Evolutionary conservation across 163 green algal genomes (phyloP), one percentile per base, ranked within the genome.

Genomic region (Chlorella variabilis): DNA sequence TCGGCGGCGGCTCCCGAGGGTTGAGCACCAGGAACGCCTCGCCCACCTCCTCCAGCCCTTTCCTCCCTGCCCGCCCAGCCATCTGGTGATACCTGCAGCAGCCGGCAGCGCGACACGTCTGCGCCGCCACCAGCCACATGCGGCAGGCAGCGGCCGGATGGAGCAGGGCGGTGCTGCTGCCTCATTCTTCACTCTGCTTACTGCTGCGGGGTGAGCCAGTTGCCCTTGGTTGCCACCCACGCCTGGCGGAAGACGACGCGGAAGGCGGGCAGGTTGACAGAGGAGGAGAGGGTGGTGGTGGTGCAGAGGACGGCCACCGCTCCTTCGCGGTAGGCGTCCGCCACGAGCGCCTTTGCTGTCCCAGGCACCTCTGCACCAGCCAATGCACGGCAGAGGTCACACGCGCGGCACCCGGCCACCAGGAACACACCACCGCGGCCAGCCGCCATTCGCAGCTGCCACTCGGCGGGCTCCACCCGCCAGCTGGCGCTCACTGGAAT

Each of bases 211-310:
- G n/a, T 69, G 1, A 94, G 83, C 13, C 48, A 67, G 41, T 45
- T 59, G 33, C 70, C 45, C 15, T 15, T 23, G 27, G 7, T 31
- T 34, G 54, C n/a, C 21, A 78, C 31, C 21, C 45, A 75, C 2
- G 88, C 78, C 31, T 83, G 77, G 13, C 86, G 83, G 21, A 95
- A 88, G 67, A 98, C 94, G 70, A 97, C 92, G 3, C 93, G 80
- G 1, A 83, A 59, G 9, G 93, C 92, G 0, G 94, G 94, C 61
- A 98, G 89, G 87, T 98, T 98, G 79, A 98, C 91, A 27, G 94
- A 94, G 0, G 92, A 89, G 31, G 92, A 92, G 41, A 98, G 88
- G 0, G 95, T 97, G 73, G 89, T 94, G 9, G 95, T 98, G 59
- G 91, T 89, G 49, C 73, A 79, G 31, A 98, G 79, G 3, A 90